These are phyloP conservation scores for Eucalyptus cloeziana DNA, from an alignment of 345 rosid species.

Conservation along the genomic window DNA sequence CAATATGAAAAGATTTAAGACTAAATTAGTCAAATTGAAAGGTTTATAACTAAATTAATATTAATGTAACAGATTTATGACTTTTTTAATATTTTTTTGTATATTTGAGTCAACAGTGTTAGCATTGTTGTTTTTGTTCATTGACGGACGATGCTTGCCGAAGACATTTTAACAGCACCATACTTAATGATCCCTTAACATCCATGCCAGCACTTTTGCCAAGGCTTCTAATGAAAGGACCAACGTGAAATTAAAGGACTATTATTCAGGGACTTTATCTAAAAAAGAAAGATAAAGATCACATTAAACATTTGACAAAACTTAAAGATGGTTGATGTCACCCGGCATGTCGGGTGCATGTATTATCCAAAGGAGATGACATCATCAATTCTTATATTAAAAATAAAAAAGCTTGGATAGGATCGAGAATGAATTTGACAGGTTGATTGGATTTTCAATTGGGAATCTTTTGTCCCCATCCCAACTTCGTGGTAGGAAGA, in stretches of 20 bases:
- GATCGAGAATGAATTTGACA: background rate
- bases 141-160: background rate
- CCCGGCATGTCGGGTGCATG: background rate
- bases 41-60: accelerated
- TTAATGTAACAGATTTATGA: accelerated
- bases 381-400: background rate
- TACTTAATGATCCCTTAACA: background rate
- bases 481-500: background rate
- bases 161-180: background rate
- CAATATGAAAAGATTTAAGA: accelerated
- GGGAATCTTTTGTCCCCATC: background rate
- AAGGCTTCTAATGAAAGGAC: background rate
- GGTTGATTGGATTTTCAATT: background rate
- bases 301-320: background rate
- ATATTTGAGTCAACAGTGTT: accelerated
- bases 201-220: background rate
- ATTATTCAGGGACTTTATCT: background rate
- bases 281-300: background rate
- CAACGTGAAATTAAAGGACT: background rate
- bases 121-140: background rate
- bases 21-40: accelerated
- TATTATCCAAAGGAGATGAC: background rate
- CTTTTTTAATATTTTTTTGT: background rate
- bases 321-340: background rate
- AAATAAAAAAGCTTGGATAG: background rate